Evolutionary conservation across 1,284 basidiomycete genomes (phyloP).

Genomic region (Cutaneotrichosporon cutaneum): DNA sequence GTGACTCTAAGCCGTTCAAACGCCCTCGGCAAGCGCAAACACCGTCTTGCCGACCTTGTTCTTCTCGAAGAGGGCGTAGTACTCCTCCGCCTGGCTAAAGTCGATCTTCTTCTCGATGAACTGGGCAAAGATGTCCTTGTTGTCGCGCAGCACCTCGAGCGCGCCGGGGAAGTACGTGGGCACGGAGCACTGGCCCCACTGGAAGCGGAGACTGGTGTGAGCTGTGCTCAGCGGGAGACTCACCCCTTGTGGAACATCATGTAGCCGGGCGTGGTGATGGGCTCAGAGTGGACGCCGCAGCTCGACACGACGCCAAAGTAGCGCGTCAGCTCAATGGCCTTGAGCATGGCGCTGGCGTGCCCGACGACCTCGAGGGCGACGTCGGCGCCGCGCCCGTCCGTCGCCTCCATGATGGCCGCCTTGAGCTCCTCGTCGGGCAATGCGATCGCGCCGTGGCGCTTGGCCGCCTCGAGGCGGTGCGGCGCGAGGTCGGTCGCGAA

Average conservation of each 20-base stretch:
- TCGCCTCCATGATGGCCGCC: conserved; percentile 37
- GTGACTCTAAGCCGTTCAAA: too few species aligned
- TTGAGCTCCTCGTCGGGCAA: conserved; percentile 35
- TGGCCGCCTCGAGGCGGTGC: conserved; percentile 33
- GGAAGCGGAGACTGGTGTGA: conserved; percentile 30
- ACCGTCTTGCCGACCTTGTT: conserved; percentile 50
- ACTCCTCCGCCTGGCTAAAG: conserved; percentile 45
- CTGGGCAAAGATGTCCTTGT: conserved; percentile 41
- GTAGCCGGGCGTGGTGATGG: conserved; percentile 44
- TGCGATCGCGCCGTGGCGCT: conserved; percentile 51
- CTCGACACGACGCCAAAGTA: conserved; percentile 78
- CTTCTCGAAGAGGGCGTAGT: conserved; percentile 48
- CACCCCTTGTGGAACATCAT: conserved; percentile 75
- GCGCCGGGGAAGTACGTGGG: conserved; percentile 72
- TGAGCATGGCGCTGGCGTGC: conserved; percentile 64
- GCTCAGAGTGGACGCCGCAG: conserved; percentile 63
- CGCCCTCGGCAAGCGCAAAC: conserved; percentile 31
- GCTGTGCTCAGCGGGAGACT: neutral
- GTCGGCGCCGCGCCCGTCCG: conserved; percentile 54
- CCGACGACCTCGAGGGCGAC: conserved; percentile 69
- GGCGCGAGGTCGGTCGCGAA: conserved; percentile 42
- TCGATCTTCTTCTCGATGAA: conserved; percentile 48
- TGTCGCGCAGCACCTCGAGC: conserved; percentile 61
- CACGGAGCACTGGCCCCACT: conserved; percentile 75
- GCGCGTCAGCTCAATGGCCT: conserved; percentile 75